Evolutionary conservation across 306 rosid species (phyloP), one percentile per base, ranked within the genome.

Genomic region (Chamaecrista fasciculata): DNA sequence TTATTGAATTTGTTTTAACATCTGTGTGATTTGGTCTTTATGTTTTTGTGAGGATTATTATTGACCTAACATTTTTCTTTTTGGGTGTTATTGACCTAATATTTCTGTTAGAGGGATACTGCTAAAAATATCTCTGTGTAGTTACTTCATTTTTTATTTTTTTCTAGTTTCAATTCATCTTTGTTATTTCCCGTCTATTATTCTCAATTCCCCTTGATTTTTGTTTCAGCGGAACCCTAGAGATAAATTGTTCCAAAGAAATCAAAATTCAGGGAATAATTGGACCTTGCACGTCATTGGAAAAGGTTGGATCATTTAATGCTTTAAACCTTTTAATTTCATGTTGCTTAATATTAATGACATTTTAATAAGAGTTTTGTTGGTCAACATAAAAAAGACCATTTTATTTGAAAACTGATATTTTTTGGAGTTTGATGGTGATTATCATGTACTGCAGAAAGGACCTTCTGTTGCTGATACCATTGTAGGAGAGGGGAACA

Each of bases 271-370:
- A 89, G 79, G 97, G 97, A 66, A 67, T 85, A 74, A 86, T 91
- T 69, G 97, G 97, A 72, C 97, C 97, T 67, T 88, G 96, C 86
- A 86, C 96, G 46, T 91, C 97, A 56, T 78, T 91, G 86, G 96
- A 91, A 79, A 91, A 91, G 97, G 97, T 91, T 28, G 55, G 72
- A 25, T 42, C 6, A 56, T 52, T 66, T 58, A 57, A 10, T 71
- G 39, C 46, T 51, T 61, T 15, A 59, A 39, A 62, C 42, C 62
- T 67, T 77, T 46, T 50, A 21, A 21, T 65, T 70, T 40, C 8
- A 50, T 24, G 65, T 69, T 26, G 20, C 63, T 58, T 70, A n/a
- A 37, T 70, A 57, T 58, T 70, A n/a, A 37, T 70, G 61, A 46
- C 12, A 11, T 67, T 55, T 5, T 11, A 42, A 74, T 77, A 60